Conservation (phyloP, 1,139 yeast species). For the Spathaspora sp. region DNA sequence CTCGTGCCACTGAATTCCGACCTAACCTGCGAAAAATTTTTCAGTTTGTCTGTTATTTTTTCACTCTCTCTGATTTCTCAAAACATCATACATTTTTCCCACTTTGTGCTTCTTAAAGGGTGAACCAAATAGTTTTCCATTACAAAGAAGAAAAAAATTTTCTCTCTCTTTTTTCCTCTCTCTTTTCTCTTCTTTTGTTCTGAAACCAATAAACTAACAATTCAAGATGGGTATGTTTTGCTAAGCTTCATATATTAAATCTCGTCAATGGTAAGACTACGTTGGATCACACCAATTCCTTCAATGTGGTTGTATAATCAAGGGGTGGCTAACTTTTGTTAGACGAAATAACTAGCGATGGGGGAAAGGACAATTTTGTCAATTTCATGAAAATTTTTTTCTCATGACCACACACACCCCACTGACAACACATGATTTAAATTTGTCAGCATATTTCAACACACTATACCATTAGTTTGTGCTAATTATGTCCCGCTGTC, state of each 20-base stretch:
- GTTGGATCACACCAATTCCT: not conserved
- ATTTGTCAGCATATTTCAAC: not conserved
- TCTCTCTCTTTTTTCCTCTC: constrained; percentile 8
- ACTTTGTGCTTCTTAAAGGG: not conserved
- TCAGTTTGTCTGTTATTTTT: not conserved
- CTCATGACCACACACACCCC: not conserved
- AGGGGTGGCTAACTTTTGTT: not conserved
- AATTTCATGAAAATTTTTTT: constrained; percentile 1
- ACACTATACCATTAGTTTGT: not conserved
- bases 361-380: not conserved
- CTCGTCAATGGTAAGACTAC: not conserved
- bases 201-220: constrained; percentile 16
- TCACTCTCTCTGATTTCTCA: not conserved
- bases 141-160: constrained; percentile 8
- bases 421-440: not conserved
- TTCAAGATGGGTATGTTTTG: constrained; percentile 44
- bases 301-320: not conserved
- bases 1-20: constrained; percentile 4
- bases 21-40: constrained; percentile 3
- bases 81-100: not conserved
- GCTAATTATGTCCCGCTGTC: too few relatives aligned
- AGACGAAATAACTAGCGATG: not conserved
- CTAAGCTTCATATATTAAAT: not conserved
- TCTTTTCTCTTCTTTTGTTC: constrained; percentile 8
- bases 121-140: not conserved